Conservation (phyloP, 2,329 filamentous ascomycete genomes). For the Cercospora sojina region DNA sequence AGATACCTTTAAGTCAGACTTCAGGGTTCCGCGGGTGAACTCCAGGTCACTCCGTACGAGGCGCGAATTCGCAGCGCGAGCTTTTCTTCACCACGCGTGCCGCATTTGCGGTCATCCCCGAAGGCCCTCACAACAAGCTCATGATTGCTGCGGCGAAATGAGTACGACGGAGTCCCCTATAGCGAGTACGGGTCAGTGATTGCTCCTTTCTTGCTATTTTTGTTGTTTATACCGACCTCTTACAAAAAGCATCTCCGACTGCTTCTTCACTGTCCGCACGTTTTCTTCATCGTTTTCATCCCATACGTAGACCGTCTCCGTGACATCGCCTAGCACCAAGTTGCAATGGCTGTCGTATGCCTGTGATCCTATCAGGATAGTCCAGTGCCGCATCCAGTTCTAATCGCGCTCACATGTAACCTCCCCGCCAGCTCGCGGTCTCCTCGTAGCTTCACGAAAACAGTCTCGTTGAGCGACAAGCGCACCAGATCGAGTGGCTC, state of each 20-base stretch:
- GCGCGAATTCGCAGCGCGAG: neutral
- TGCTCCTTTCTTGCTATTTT: neutral
- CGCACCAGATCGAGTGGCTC: constrained; percentile 96
- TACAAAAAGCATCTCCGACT: constrained; percentile 98
- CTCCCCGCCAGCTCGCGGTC: constrained; percentile 94
- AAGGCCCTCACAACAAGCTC: neutral
- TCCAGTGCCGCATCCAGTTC: too few relatives aligned
- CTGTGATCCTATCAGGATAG: constrained; percentile 50
- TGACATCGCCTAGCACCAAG: constrained; percentile 89
- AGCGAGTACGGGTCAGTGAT: neutral
- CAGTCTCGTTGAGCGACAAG: constrained; percentile 89
- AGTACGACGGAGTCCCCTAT: constrained; percentile 53
- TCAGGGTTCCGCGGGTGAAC: neutral
- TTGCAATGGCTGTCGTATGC: constrained; percentile 99
- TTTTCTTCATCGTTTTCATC: constrained; percentile 78
- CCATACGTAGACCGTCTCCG: constrained; percentile 93
- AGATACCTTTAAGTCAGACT: neutral
- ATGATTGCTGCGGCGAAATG: constrained; percentile 44
- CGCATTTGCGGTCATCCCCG: neutral
- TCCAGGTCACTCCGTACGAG: neutral
- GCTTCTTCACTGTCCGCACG: constrained; percentile 87
- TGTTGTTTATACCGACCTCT: constrained; percentile 63
- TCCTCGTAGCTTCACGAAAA: constrained; percentile 94
- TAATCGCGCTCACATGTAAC: constrained; percentile 69
- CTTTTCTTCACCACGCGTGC: neutral